Percentiles rank a stretch among this genome's conserved stretches.
Conservation (phyloP, 2,329 filamentous ascomycete genomes). For the Stemphylium lycopersici region DNA sequence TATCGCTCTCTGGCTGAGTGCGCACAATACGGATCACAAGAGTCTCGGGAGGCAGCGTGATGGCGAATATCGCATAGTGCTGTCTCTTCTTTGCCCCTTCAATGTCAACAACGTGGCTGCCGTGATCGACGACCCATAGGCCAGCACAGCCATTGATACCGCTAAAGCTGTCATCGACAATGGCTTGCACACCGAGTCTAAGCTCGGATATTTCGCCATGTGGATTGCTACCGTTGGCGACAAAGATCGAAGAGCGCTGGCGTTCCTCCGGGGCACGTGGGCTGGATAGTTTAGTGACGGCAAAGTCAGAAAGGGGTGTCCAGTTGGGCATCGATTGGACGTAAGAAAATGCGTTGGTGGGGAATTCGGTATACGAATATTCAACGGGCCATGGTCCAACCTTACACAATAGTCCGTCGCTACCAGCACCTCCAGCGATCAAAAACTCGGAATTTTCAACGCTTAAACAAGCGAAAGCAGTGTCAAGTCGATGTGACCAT, state of each 20-base stretch:
- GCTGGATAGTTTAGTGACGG: conserved; percentile 38
- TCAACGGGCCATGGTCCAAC: conserved; percentile 56
- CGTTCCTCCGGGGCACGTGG: conserved; percentile 27
- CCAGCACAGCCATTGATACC: conserved; percentile 43
- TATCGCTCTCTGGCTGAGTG: conserved; percentile 26
- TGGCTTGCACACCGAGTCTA: conserved; percentile 50
- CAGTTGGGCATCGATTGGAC: conserved; percentile 69
- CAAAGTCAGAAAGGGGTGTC: conserved; percentile 59
- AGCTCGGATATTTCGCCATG: conserved; percentile 54
- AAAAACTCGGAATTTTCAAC: conserved; percentile 66
- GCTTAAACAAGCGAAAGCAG: conserved; percentile 74
- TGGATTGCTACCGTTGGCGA: conserved; percentile 53
- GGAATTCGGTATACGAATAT: conserved; percentile 58
- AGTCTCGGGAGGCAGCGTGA: conserved; percentile 45
- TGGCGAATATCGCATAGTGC: conserved; percentile 45
- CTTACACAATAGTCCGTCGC: conserved; percentile 77
- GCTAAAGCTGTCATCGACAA: conserved; percentile 38
- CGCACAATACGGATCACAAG: conserved; percentile 37
- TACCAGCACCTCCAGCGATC: conserved; percentile 77
- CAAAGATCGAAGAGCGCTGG: conserved; percentile 40
- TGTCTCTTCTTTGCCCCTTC: conserved; percentile 33
- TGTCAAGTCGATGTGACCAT: conserved; percentile 77
- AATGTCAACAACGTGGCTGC: conserved; percentile 32
- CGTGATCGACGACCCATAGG: conserved; percentile 48
- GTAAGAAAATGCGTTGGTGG: conserved; percentile 50